Base-by-base conservation (phyloP, 2,329 filamentous ascomycete species). In the Parastagonospora avenae region DNA sequence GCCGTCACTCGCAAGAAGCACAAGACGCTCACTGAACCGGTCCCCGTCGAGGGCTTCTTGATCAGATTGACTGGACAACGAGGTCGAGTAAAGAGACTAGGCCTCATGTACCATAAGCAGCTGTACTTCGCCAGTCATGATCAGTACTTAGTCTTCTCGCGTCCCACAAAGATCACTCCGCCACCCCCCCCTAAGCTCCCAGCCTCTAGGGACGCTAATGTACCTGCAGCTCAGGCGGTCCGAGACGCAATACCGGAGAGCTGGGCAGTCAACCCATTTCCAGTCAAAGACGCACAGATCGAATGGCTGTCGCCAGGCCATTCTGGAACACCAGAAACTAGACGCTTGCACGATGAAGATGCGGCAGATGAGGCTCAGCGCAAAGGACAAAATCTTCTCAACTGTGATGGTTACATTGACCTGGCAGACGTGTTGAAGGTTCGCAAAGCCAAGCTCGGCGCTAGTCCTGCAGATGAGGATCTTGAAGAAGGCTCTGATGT, bases 121-220 rank as follows among this genome's bases (percentile, higher is more conserved):
- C 73, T 88, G 3, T 89, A 88, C 64, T 88, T 86, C 61, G 82
- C 82, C 36, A 83, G 80, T 0, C 83, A 88, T 55, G 82, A 88
- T 59, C 83, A 86, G 54, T 85, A 80, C 52, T 71, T 89, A 5
- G 76, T 85, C 42, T 89, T 88, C 70, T 82, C 82, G 50, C 79
- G 80, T 45, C 86, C 86, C 9, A 79, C 83, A 2, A 83, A 81
- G 62, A 82, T 82, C 8, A 72, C 64, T 2, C 76, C 85, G 7
- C 85, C 85, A 4, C 79, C 83, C 29, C 82, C 82, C 16, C 85
- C 85, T 2, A 81, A 77, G 51, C 70, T 85, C 39, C 76, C 76
- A 6, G 74, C 73, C 12, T 68, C 74, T 10, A 64, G 68, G 10
- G 75, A 76, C 1, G 71, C 74, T 1, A 73, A 73, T 39, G 73